These are phyloP conservation scores for Fusarium annulatum DNA, from an alignment of 2,329 filamentous ascomycete species.

Conservation along the genomic window DNA sequence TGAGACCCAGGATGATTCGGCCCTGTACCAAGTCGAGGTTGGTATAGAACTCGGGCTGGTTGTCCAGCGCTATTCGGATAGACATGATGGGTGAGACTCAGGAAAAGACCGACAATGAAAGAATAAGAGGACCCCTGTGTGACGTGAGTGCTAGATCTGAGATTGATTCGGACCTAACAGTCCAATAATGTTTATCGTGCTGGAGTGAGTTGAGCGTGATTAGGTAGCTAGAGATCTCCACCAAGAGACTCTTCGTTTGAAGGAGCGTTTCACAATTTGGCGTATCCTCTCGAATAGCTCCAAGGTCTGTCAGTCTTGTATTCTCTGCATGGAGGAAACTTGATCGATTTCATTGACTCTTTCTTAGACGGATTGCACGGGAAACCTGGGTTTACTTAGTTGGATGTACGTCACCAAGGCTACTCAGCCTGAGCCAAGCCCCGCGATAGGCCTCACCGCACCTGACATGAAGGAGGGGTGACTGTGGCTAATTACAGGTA, in stretches of 20 bases:
- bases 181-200: slow-evolving; percentile 19
- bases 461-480: slow-evolving; percentile 19
- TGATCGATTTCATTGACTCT: not conserved
- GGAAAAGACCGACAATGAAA: not conserved
- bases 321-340: slow-evolving; percentile 4
- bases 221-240: not conserved
- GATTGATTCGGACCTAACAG: slow-evolving; percentile 4
- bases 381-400: slow-evolving; percentile 4
- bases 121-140: not conserved
- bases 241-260: not conserved
- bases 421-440: slow-evolving; percentile 38
- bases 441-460: slow-evolving; percentile 21
- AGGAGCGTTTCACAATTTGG: not conserved
- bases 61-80: slow-evolving; percentile 73
- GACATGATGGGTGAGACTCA: slow-evolving; percentile 62
- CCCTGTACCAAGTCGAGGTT: slow-evolving; percentile 81
- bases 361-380: slow-evolving; percentile 16
- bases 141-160: slow-evolving; percentile 19
- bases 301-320: slow-evolving; percentile 20
- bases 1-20: slow-evolving; percentile 65
- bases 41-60: slow-evolving; percentile 77
- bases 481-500: slow-evolving; percentile 3
- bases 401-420: slow-evolving; percentile 33
- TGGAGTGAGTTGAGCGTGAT: slow-evolving; percentile 17
- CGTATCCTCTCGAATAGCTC: slow-evolving; percentile 5